Evolutionary conservation across 2,329 filamentous ascomycete species (phyloP).

Genomic region (Penicillium griseofulvum): DNA sequence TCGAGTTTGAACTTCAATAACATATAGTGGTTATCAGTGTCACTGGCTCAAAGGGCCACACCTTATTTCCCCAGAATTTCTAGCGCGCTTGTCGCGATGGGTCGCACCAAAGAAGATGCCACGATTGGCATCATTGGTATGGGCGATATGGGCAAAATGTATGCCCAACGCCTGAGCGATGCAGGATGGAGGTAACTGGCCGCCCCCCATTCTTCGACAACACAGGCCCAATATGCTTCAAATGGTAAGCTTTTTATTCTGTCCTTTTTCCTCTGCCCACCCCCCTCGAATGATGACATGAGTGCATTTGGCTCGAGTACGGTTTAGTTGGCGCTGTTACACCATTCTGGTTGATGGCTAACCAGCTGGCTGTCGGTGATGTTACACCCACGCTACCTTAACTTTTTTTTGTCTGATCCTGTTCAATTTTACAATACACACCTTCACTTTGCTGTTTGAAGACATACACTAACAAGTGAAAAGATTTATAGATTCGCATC

Average conservation of each 20-base stretch:
- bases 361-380: slow-evolving; percentile 81
- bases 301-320: slow-evolving; percentile 99
- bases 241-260: slow-evolving; percentile 17
- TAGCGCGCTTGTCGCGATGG: slow-evolving; percentile 26
- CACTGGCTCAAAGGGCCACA: background rate
- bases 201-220: slow-evolving; percentile 23
- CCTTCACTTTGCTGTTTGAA: slow-evolving; percentile 9
- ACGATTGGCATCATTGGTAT: slow-evolving; percentile 94
- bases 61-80: background rate
- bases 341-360: slow-evolving; percentile 71
- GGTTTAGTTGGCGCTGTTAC: slow-evolving; percentile 60
- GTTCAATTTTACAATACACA: slow-evolving; percentile 13
- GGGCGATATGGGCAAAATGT: slow-evolving; percentile 99
- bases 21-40: background rate
- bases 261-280: slow-evolving; percentile 1
- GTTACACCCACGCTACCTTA: slow-evolving; percentile 99
- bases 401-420: slow-evolving; percentile 75
- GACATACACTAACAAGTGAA: slow-evolving; percentile 26
- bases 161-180: slow-evolving; percentile 79
- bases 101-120: slow-evolving; percentile 60
- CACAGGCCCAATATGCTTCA: slow-evolving; percentile 5
- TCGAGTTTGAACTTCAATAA: background rate
- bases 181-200: slow-evolving; percentile 91
- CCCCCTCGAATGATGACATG: slow-evolving; percentile 84
- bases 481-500: slow-evolving; percentile 16